These are phyloP conservation scores for Pleurotus djamor DNA, from an alignment of 768 basidiomycete genomes.

Conservation along the genomic window DNA sequence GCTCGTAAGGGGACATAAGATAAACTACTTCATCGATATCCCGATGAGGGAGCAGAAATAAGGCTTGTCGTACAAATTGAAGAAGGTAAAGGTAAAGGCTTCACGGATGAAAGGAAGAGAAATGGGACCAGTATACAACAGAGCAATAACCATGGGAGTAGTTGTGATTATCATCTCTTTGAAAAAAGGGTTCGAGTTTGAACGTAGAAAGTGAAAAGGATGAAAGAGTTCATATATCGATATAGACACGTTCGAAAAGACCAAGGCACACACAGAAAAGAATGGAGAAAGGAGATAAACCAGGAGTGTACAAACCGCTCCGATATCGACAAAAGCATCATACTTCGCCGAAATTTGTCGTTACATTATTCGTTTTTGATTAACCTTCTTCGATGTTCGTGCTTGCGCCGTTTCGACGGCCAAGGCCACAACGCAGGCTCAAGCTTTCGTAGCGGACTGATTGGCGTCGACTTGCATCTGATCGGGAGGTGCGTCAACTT, in stretches of 20 bases:
- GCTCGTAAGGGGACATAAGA: too few relatives aligned
- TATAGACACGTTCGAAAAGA: neutral
- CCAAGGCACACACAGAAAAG: neutral
- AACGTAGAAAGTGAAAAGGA: neutral
- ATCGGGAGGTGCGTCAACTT: neutral
- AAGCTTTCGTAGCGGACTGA: neutral
- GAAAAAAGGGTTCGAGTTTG: neutral
- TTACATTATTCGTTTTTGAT: neutral
- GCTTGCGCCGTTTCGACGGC: neutral
- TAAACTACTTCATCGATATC: too few relatives aligned
- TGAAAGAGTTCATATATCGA: neutral
- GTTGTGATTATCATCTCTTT: too few relatives aligned
- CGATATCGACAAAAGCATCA: neutral
- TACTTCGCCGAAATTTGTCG: neutral
- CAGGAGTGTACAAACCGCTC: too few relatives aligned
- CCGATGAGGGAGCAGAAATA: neutral
- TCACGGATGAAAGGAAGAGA: neutral
- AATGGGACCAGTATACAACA: slow-evolving; percentile 6
- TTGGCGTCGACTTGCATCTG: neutral
- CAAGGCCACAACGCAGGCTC: neutral
- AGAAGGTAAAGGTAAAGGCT: neutral
- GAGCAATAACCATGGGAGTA: neutral
- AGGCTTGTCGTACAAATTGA: neutral
- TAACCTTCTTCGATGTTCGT: neutral
- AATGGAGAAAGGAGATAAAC: neutral